phyloP scores from a whole-genome alignment of 805 yeast species.

The Teunomyces panamensis region DNA sequence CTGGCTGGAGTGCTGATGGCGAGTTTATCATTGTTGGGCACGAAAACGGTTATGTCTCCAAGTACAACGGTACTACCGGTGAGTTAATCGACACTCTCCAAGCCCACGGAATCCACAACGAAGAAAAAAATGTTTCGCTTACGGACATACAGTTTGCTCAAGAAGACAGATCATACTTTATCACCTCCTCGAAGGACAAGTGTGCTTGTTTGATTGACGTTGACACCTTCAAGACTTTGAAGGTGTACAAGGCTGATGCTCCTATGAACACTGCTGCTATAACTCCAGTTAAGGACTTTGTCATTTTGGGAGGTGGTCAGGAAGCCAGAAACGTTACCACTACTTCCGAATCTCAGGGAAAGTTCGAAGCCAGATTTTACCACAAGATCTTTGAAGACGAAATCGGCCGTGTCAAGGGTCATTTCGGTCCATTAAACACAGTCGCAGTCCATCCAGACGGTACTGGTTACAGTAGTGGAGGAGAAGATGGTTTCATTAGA shows the following conservation, averaged over 20 bases:
- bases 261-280: constrained; percentile 95
- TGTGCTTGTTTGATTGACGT: constrained; percentile 75
- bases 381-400: constrained; percentile 95
- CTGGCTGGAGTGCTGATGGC: constrained; percentile 81
- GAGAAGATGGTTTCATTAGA: constrained; percentile 97
- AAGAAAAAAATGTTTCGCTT: constrained; percentile 44
- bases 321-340: constrained; percentile 98
- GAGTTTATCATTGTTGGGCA: constrained; percentile 80
- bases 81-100: constrained; percentile 55
- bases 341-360: constrained; percentile 90
- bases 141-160: constrained; percentile 87
- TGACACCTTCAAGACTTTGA: constrained; percentile 66
- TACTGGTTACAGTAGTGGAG: constrained; percentile 90
- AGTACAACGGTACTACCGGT: constrained; percentile 76
- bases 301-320: constrained; percentile 98
- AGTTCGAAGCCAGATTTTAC: constrained; percentile 93
- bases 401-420: constrained; percentile 96
- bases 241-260: constrained; percentile 80
- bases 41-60: constrained; percentile 79
- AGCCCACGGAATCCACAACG: constrained; percentile 67
- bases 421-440: constrained; percentile 96
- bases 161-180: constrained; percentile 81
- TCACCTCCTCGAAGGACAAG: constrained; percentile 91
- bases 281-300: constrained; percentile 88
- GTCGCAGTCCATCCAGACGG: constrained; percentile 95